Conservation (phyloP, 192 early-diverging fungal species). For the Gonapodya prolifera region DNA sequence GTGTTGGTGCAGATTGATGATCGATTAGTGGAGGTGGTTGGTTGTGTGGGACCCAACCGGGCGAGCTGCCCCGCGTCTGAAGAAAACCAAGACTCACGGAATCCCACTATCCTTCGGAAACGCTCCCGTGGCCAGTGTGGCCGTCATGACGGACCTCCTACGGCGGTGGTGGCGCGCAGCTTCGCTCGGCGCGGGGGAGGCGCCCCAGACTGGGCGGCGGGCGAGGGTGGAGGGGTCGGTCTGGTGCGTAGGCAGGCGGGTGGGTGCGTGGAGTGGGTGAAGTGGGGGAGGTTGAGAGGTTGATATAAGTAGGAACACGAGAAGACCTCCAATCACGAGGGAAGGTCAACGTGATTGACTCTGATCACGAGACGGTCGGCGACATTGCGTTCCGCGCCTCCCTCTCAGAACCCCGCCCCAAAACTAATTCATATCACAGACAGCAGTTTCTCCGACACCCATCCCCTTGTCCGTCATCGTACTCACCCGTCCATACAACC, state of each 20-base stretch:
- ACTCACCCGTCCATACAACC: not conserved
- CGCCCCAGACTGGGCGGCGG: not conserved
- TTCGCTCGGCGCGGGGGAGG: not conserved
- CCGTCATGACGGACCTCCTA: not conserved
- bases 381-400: no score
- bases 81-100: not conserved
- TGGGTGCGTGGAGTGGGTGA: not conserved
- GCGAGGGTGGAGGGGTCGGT: not conserved
- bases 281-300: no score
- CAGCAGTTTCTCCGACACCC: no score
- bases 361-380: no score
- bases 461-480: not conserved
- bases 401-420: no score
- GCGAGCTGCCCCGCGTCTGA: no score
- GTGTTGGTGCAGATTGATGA: no score
- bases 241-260: not conserved
- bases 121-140: not conserved
- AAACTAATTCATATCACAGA: no score
- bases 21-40: not conserved
- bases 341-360: no score
- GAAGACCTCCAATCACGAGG: no score
- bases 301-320: no score
- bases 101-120: not conserved
- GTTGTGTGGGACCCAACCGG: not conserved
- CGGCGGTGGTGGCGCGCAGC: not conserved